Base-by-base conservation (phyloP, 1,284 basidiomycete species). In the Polyporus tsugae region DNA sequence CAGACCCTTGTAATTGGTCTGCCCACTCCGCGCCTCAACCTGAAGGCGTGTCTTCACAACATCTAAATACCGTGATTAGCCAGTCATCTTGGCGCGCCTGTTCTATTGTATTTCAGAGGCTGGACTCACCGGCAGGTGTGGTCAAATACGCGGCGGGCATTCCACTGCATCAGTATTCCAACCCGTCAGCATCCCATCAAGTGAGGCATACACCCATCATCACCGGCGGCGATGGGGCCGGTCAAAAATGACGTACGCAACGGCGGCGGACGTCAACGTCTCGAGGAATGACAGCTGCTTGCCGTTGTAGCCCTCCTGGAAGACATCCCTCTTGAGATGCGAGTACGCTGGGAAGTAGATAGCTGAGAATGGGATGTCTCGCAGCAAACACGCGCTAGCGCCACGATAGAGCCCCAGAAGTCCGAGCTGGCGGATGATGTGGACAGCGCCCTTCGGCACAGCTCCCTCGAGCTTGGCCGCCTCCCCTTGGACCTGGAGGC, bases 11-110 rank as follows among this genome's bases (percentile, higher is more conserved):
- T 99, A 99, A 70, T 92, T 85, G 5, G 95, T 95, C 80, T 99
- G 91, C 19, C 97, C 98, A 75, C 94, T 93, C 71, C 93, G 88
- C 42, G 96, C 93, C 81, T 99, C 98, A n/a, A 96, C 92, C 80
- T 99, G 98, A 72, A 99, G 84, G 66, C 97, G 91, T n/a, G 97
- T 99, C 88, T 99, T 99, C 80, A 99, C 95, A 69, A 99, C 98
- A 81, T 99, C 97, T 90, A 80, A 78, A 81, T 39, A 19, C 25
- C 36, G 59, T 58, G 61, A 73, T 82, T 44, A 82, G 72, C 60
- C 69, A 62, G 36, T 66, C 25, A 42, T 64, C 67, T 68, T 72
- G 33, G 65, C 76, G 68, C 70, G 63, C 61, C 62, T 49, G n/a
- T 49, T 49, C 46, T 11, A 11, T 49, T 4, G 22, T 19, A 39